phyloP scores from a whole-genome alignment of 768 basidiomycete genomes.

The Dictyophora rubrovolvata region DNA sequence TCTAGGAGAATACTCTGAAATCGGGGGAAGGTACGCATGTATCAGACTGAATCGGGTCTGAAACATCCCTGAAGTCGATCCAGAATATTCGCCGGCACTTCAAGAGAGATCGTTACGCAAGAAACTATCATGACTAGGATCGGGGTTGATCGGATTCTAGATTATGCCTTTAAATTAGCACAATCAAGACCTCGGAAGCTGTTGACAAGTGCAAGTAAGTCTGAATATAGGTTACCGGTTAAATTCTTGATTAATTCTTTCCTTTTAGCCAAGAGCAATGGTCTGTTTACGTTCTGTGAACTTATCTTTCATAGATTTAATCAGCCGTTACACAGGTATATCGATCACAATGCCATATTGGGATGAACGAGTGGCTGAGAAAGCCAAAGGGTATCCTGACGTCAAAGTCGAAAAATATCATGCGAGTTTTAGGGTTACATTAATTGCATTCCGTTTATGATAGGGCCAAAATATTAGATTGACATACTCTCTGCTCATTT shows the following conservation, averaged over 20 bases:
- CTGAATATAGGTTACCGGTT: slow-evolving; percentile 22
- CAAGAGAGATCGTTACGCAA: slow-evolving; percentile 27
- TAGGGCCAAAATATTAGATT: slow-evolving; percentile 18
- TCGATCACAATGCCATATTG: slow-evolving; percentile 40
- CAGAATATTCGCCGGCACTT: slow-evolving; percentile 20
- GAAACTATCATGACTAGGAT: slow-evolving; percentile 37
- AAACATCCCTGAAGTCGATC: too few relatives aligned
- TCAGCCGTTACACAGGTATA: slow-evolving; percentile 21
- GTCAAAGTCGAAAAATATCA: slow-evolving; percentile 38
- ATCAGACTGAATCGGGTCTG: not conserved
- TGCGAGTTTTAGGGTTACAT: not conserved
- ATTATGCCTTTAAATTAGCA: slow-evolving; percentile 45
- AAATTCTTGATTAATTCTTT: not conserved
- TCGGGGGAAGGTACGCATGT: slow-evolving; percentile 2
- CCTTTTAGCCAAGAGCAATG: slow-evolving; percentile 5
- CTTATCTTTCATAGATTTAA: not conserved
- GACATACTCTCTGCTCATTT: slow-evolving; percentile 38
- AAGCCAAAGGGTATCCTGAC: slow-evolving; percentile 42
- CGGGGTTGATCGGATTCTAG: slow-evolving; percentile 38
- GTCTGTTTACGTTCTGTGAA: not conserved
- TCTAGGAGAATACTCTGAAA: slow-evolving; percentile 8
- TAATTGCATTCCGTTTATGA: not conserved
- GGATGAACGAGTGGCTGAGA: slow-evolving; percentile 37
- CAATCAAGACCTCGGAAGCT: slow-evolving; percentile 37
- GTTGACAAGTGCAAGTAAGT: slow-evolving; percentile 45